Evolutionary conservation across 805 yeast species (phyloP).

Genomic region (Danielia oregonensis): DNA sequence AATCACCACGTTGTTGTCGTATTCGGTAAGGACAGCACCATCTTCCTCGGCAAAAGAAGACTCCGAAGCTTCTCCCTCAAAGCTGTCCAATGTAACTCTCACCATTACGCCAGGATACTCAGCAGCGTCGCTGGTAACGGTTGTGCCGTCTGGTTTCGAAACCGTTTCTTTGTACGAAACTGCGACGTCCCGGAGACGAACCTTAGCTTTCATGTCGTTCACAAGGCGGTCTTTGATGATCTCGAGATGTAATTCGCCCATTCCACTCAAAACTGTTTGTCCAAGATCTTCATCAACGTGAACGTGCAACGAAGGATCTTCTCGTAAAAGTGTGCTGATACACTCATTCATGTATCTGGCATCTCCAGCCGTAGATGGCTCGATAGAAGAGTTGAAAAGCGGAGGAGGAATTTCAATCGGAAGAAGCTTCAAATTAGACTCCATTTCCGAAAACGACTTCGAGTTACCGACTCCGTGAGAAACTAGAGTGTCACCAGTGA

Average conservation of each 20-base stretch:
- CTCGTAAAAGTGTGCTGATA: conserved; percentile 62
- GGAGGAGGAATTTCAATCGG: conserved; percentile 91
- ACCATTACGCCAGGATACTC: conserved; percentile 21
- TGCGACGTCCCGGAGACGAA: conserved; percentile 75
- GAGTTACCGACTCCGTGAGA: conserved; percentile 48
- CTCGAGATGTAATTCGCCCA: conserved; percentile 96
- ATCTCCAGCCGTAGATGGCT: conserved; percentile 82
- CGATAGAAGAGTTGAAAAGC: conserved; percentile 80
- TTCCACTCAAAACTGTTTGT: conserved; percentile 85
- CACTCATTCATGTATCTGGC: conserved; percentile 69
- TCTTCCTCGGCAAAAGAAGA: conserved; percentile 34
- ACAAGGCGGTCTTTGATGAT: conserved; percentile 76
- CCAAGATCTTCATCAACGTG: conserved; percentile 79
- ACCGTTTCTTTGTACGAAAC: conserved; percentile 84
- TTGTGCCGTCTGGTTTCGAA: conserved; percentile 18
- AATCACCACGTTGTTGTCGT: conserved; percentile 47
- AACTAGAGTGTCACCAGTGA: conserved; percentile 89
- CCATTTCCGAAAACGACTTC: conserved; percentile 40
- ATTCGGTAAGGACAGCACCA: conserved; percentile 35
- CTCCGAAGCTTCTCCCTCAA: conserved; percentile 35
- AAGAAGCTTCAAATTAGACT: conserved; percentile 47
- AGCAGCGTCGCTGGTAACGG: conserved; percentile 13
- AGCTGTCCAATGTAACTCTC: conserved; percentile 29
- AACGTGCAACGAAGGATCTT: conserved; percentile 84
- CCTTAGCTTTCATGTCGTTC: conserved; percentile 79